A percentile compares a stretch with the other conserved stretches of the same genome.
phyloP scores from a whole-genome alignment of 2,329 filamentous ascomycete species.

The Polychaeton citri region DNA sequence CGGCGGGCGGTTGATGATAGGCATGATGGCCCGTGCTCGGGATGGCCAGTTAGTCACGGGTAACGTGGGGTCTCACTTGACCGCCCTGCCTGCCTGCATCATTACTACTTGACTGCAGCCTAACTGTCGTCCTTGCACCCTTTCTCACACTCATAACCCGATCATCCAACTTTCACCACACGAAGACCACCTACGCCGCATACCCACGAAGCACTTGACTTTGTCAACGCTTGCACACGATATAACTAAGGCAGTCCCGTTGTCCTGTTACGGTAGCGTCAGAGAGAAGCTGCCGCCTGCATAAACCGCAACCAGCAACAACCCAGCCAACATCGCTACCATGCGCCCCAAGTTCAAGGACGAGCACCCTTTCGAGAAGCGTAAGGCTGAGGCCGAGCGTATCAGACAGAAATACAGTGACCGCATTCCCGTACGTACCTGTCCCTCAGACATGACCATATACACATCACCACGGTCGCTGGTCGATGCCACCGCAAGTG shows the following conservation, averaged over 20 bases:
- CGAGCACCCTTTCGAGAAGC: constrained; percentile 99
- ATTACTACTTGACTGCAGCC: background rate
- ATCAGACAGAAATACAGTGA: constrained; percentile 98
- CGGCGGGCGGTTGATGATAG: too few species aligned
- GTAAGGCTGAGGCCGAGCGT: constrained; percentile 98
- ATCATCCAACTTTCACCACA: background rate
- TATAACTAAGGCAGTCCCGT: too few species aligned
- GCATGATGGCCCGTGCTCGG: too few species aligned
- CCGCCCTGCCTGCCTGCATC: background rate
- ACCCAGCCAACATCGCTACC: constrained; percentile 31
- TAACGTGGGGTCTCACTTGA: background rate
- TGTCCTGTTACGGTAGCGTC: too few species aligned
- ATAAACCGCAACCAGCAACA: constrained; percentile 2
- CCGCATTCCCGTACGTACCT: constrained; percentile 76
- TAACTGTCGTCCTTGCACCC: background rate
- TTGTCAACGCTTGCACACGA: too few species aligned
- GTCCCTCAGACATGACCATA: too few species aligned
- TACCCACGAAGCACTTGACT: too few species aligned
- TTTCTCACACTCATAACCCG: too few species aligned
- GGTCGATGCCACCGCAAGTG: constrained; percentile 1
- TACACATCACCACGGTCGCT: background rate
- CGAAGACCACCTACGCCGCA: too few species aligned
- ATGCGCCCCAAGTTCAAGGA: constrained; percentile 99
- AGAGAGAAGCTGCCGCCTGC: too few species aligned
- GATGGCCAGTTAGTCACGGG: too few species aligned